These are phyloP conservation scores for Yamadazyma triangularis DNA, from an alignment of 1,139 yeast genomes.

Conservation along the genomic window DNA sequence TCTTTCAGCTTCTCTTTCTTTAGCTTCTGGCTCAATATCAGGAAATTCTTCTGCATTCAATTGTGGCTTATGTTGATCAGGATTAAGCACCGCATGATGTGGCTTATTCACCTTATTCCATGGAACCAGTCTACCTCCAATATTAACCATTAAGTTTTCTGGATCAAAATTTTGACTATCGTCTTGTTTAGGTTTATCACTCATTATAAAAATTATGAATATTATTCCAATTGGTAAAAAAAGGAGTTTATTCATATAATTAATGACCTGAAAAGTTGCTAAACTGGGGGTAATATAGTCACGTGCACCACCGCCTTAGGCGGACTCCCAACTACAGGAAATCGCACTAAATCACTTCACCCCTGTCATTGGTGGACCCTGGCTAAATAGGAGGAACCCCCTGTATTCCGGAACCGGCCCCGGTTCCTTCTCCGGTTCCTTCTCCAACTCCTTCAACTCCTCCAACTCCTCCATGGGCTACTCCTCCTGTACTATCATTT, in stretches of 20 bases:
- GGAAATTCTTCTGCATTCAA: constrained; percentile 21
- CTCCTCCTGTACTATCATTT: constrained; percentile 45
- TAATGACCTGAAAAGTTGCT: too few relatives aligned
- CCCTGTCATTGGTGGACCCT: constrained; percentile 1
- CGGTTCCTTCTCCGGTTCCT: not conserved
- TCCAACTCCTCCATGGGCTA: too few relatives aligned
- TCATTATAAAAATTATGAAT: too few relatives aligned
- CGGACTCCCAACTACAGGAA: too few relatives aligned
- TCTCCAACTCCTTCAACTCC: constrained; percentile 4
- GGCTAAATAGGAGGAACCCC: too few relatives aligned
- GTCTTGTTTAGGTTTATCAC: not conserved
- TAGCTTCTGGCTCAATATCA: constrained; percentile 26
- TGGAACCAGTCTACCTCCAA: constrained; percentile 38
- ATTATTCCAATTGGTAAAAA: too few relatives aligned
- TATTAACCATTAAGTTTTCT: constrained; percentile 25
- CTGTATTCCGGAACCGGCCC: too few relatives aligned
- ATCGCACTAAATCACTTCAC: not conserved
- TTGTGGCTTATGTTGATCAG: constrained; percentile 23
- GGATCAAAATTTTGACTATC: constrained; percentile 7
- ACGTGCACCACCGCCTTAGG: too few relatives aligned
- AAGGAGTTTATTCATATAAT: too few relatives aligned
- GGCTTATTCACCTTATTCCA: constrained; percentile 36
- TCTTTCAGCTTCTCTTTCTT: constrained; percentile 19
- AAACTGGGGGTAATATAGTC: too few relatives aligned
- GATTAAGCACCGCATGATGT: constrained; percentile 35